Base-by-base conservation (phyloP, 441 rosid species). In the Jatropha podagrica region DNA sequence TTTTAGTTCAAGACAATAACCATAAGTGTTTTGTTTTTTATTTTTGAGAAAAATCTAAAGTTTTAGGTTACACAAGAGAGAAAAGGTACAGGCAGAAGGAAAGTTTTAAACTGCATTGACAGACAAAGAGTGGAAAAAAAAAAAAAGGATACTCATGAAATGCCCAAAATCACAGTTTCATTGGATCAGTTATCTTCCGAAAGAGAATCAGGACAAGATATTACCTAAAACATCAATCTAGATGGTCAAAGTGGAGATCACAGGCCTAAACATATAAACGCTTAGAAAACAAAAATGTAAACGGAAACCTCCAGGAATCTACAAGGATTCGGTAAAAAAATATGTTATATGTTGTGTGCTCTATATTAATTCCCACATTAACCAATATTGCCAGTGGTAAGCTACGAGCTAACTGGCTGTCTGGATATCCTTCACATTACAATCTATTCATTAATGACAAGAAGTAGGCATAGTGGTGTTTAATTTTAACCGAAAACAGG, bases 371-470 rank as follows among this genome's bases (percentile, higher is more conserved):
- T 18, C 14, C 17, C 42, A 17, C 9, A 18, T 65, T n/a, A 42
- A 54, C 12, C 41, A 20, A 23, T 4, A 17, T 46, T 52, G 54
- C 62, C 9, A 52, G 15, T 38, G 7, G 52, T 18, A 10, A 15
- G 60, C 9, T 63, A n/a, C 48, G 38, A n/a, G 10, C 32, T 48
- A 72, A 72, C 59, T 59, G 38, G 42, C 13, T 26, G 38, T 59
- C 55, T 72, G 9, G 40, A 60, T 42, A 65, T 74, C 37, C 76
- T 74, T 52, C 8, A 26, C 38, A 51, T 52, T 65, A 38, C 40
- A 63, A 64, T 23, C 23, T 38, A 23, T 12, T 1, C 2, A 32
- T 32, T 32, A 32, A 32, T 32, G 3, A 20, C 10, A 4, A 62
- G 62, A 32, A n/a, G 46, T 37, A 15, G 41, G 60, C 23, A 52